Percentiles rank a stretch among this genome's conserved stretches.
These are phyloP conservation scores for Pseudocercospora macadamiae DNA, from an alignment of 2,329 filamentous ascomycete genomes.

Conservation along the genomic window DNA sequence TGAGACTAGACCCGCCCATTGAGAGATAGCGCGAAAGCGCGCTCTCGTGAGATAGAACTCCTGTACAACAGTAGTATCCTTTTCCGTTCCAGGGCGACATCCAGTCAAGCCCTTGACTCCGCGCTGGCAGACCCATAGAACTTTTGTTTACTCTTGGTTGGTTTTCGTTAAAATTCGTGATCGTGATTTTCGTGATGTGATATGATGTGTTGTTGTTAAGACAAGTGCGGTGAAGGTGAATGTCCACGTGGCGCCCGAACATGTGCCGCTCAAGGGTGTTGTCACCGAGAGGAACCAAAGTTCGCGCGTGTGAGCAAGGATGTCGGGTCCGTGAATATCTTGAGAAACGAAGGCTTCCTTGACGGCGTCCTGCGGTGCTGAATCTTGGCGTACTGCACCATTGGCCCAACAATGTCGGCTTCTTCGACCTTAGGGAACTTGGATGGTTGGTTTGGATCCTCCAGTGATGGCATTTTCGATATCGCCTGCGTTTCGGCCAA, in stretches of 20 bases:
- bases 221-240: conserved; percentile 4
- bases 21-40: neutral
- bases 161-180: conserved; percentile 12
- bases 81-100: neutral
- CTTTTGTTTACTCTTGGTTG: conserved; percentile 16
- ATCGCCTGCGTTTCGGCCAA: conserved; percentile 57
- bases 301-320: conserved; percentile 31
- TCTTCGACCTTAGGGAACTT: conserved; percentile 90
- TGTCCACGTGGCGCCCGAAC: neutral
- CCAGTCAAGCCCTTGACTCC: conserved; percentile 12
- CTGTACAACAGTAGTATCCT: conserved; percentile 4
- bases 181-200: conserved; percentile 13
- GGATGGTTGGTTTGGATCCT: conserved; percentile 67
- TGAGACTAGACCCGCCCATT: neutral
- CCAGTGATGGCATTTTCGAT: conserved; percentile 68
- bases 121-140: conserved; percentile 16
- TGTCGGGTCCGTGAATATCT: conserved; percentile 39
- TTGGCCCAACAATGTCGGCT: conserved; percentile 90
- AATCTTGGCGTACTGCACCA: conserved; percentile 60
- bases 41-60: conserved; percentile 4
- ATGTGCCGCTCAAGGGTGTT: conserved; percentile 1
- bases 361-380: conserved; percentile 33
- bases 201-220: conserved; percentile 2
- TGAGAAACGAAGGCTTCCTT: conserved; percentile 36
- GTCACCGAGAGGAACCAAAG: conserved; percentile 24